Evolutionary conservation across 176 grass and related monocot species (phyloP), one percentile per base, ranked within the genome.

Genomic region (Avena atlantica): DNA sequence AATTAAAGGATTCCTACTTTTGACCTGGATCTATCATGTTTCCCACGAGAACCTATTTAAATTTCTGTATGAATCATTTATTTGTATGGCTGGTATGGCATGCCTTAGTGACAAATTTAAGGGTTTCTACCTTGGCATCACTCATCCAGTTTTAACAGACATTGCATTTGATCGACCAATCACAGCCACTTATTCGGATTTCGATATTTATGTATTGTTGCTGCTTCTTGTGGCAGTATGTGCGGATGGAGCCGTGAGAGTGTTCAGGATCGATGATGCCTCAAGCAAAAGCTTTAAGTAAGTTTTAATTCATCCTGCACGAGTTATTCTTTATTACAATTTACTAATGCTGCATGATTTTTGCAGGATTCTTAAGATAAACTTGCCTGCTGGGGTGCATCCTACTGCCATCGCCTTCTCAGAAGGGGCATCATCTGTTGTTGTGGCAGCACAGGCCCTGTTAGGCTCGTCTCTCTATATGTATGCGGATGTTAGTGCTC

Each of bases 201-300:
- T 8, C 0, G 13, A 12, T 80, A 36, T 50, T 85, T 70, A 58
- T 77, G 52, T n/a, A 3, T 17, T n/a, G 75, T 29, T 57, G 16
- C n/a, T 89, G 21, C 68, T 71, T 61, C 16, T 44, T 81, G n/a
- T 86, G 82, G 80, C 86, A 99, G 94, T 84, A 17, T 99, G 94
- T 59, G 94, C 92, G 0, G 97, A 99, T 94, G 97, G 97, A 76
- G 97, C 86, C 20, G 76, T 96, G 15, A 90, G 97, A 66, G 49
- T 99, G 20, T 96, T 91, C 83, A 91, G 97, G 87, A 88, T 99
- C 6, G 92, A 99, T 59, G 94, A 96, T 78, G 92, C 83, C 7
- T 96, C 94, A 34, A 99, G 94, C 85, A 96, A 96, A 90, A 99
- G 94, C 69, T 99, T 99, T 80, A 99, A 96, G 93, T 98, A 91